phyloP scores from a whole-genome alignment of 192 early-diverging fungal species.

The Rhizophagus sp. region DNA sequence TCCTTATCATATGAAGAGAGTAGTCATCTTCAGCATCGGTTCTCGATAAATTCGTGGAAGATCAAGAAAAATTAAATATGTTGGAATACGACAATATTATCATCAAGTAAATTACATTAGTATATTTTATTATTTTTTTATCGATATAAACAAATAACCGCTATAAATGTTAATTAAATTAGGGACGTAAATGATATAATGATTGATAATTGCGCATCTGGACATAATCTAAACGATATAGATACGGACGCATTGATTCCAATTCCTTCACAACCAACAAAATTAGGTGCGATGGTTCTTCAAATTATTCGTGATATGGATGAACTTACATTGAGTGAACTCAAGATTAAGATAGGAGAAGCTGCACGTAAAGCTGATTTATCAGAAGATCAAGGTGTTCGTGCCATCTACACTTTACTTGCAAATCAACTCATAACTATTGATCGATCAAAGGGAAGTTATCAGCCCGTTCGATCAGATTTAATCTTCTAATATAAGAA shows the following conservation, averaged over 20 bases:
- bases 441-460: conserved; percentile 28
- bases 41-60: neutral
- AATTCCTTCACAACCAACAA: conserved; percentile 16
- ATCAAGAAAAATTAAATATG: neutral
- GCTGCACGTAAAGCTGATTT: conserved; percentile 5
- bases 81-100: neutral
- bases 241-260: neutral
- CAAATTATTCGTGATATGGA: conserved; percentile 29
- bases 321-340: conserved; percentile 13
- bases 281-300: conserved; percentile 28
- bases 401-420: conserved; percentile 31
- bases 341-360: conserved; percentile 24
- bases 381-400: conserved; percentile 26
- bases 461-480: neutral
- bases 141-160: neutral
- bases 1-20: neutral
- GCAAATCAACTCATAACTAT: conserved; percentile 34
- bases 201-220: neutral
- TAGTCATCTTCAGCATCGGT: neutral
- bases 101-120: neutral
- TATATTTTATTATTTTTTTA: neutral
- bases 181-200: conserved; percentile 16
- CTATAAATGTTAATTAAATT: neutral
- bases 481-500: neutral
- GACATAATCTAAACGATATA: neutral